phyloP scores from a whole-genome alignment of 345 rosid species.

The Hibiscus syriacus region DNA sequence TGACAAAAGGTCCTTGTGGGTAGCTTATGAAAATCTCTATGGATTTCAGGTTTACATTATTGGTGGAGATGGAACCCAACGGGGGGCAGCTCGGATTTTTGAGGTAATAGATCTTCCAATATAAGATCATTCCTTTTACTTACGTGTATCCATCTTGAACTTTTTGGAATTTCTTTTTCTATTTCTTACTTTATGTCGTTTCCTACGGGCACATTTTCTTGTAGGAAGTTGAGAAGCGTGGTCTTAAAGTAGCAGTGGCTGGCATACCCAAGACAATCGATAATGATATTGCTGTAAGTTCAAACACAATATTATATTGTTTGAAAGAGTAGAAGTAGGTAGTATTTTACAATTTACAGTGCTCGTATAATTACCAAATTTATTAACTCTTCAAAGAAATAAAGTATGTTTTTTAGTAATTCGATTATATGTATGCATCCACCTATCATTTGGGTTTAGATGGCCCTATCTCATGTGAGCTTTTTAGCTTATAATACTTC shows the following conservation, averaged over 20 bases:
- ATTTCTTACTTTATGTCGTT: neutral
- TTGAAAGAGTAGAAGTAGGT: neutral
- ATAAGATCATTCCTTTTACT: neutral
- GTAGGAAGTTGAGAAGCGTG: constrained; percentile 84
- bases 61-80: constrained; percentile 94
- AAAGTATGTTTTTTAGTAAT: neutral
- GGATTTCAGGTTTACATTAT: constrained; percentile 71
- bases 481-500: neutral
- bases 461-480: neutral
- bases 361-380: neutral
- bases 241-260: constrained; percentile 79
- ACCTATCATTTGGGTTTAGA: neutral
- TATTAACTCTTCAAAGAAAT: neutral
- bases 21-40: constrained; percentile 1
- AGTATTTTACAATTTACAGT: neutral
- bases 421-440: neutral
- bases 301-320: constrained; percentile 8
- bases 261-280: constrained; percentile 92
- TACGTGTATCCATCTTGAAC: neutral
- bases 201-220: constrained; percentile 19
- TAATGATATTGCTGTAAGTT: constrained; percentile 81
- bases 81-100: constrained; percentile 72
- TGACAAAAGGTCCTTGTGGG: neutral
- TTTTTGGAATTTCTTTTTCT: neutral
- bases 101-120: constrained; percentile 35